These are phyloP conservation scores for Lizanozyma gosingica DNA, from an alignment of 1,139 yeast species.

Conservation along the genomic window DNA sequence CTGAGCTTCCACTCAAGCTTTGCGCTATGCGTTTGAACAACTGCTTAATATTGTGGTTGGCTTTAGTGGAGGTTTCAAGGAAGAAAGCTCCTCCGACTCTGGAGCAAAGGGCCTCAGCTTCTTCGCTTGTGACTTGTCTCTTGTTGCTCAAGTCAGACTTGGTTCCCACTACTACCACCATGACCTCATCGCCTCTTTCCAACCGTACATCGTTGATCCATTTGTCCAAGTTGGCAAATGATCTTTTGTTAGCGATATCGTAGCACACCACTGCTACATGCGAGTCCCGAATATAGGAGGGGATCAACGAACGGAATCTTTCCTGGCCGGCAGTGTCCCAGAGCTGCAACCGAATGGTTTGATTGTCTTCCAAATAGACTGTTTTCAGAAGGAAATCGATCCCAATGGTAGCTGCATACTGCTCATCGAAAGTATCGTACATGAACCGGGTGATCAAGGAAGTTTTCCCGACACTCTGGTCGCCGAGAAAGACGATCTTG, in stretches of 20 bases:
- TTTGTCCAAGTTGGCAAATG: conserved; percentile 58
- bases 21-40: conserved; percentile 87
- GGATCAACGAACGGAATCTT: conserved; percentile 48
- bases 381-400: conserved; percentile 86
- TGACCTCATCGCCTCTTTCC: conserved; percentile 69
- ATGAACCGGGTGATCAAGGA: conserved; percentile 90
- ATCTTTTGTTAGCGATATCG: conserved; percentile 79
- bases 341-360: conserved; percentile 36
- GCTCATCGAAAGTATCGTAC: conserved; percentile 98
- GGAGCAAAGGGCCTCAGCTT: conserved; percentile 54
- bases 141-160: conserved; percentile 69
- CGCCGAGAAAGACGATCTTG: conserved; percentile 94
- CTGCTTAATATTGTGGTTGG: conserved; percentile 86
- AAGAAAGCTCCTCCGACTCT: conserved; percentile 64
- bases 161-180: conserved; percentile 62
- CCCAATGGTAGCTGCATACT: conserved; percentile 92
- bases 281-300: conserved; percentile 89
- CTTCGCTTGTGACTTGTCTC: conserved; percentile 75
- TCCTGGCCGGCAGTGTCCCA: conserved; percentile 66
- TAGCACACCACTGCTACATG: conserved; percentile 94
- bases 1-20: not conserved
- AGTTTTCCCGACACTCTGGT: conserved; percentile 94
- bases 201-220: conserved; percentile 57
- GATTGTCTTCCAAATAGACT: conserved; percentile 41
- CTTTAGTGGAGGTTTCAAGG: conserved; percentile 92